Evolutionary conservation across 768 basidiomycete genomes (phyloP), one percentile per base, ranked within the genome.

Genomic region (Mycena galericulata): DNA sequence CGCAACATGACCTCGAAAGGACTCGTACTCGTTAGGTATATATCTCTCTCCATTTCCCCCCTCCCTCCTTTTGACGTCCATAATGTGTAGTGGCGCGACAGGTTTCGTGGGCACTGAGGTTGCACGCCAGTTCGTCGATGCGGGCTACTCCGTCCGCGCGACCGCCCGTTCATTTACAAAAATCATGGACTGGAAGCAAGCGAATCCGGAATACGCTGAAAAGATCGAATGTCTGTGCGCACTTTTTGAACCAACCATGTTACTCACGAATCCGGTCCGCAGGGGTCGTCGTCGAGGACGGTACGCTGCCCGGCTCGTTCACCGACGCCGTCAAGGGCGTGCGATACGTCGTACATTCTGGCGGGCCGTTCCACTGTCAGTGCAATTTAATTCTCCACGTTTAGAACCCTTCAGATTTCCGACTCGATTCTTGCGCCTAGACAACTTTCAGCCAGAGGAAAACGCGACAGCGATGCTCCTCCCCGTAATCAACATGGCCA

Each of bases 271-370:
- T 53, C 15, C 3, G 17, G 6, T 18, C n/a, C 34, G 24, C 22
- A 59, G 58, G 58, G 58, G 59, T 60, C 20, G 20, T 60, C 34
- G 59, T 60, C 4, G 34, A 36, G 4, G 59, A 60, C 22, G 59
- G 24, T 18, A 49, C 59, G 3, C 7, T 36, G 18, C 46, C 47
- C 29, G 59, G 46, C 50, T 49, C 46, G 4, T 60, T 49, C 18
- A 26, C 22, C 7, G 10, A 11, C n/a, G 58, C 58, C 22, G 26
- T 59, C n/a, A 59, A 49, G 17, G 58, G 22, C 40, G 58, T 59
- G 18, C 24, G 36, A 32, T 60, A 60, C 18, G 46, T 60, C 9
- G 46, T 60, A 2, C 59, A 60, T 24, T 60, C 20, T 17, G 58
- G 17, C 51, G 45, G 43, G 14, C 57, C 57, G n/a, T 59, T 59